Conservation (phyloP, 768 basidiomycete genomes). For the Auricularia sp. region DNA sequence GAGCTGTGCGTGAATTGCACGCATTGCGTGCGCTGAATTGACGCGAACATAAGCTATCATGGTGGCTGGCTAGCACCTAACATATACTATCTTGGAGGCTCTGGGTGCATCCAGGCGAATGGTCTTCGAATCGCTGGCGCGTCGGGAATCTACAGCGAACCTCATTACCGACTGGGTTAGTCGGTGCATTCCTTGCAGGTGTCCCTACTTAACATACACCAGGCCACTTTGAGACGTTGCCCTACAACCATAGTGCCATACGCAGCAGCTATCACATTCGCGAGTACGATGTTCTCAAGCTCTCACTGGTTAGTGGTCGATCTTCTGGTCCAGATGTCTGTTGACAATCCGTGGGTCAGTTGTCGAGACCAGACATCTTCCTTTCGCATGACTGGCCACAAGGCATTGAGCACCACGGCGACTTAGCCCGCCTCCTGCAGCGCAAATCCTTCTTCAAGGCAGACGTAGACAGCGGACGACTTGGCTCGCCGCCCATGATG, state of each 20-base stretch:
- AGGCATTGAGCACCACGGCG: constrained; percentile 72
- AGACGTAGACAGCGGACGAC: constrained; percentile 54
- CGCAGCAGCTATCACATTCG: constrained; percentile 87
- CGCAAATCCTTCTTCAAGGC: constrained; percentile 68
- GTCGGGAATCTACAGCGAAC: constrained; percentile 80
- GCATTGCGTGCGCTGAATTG: neutral
- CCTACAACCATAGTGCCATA: constrained; percentile 63
- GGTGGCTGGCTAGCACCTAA: constrained; percentile 96
- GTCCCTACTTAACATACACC: neutral
- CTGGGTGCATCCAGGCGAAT: constrained; percentile 80
- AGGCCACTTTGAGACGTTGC: constrained; percentile 71
- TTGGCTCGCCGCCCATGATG: constrained; percentile 85
- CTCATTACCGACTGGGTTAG: constrained; percentile 58
- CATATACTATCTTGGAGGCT: constrained; percentile 91
- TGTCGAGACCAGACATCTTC: constrained; percentile 61
- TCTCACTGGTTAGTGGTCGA: constrained; percentile 40
- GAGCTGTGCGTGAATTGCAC: constrained; percentile 55
- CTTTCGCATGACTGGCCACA: constrained; percentile 97
- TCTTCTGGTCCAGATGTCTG: neutral
- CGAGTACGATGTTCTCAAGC: constrained; percentile 68
- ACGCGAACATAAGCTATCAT: constrained; percentile 53
- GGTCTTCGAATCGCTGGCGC: constrained; percentile 83
- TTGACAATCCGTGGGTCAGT: constrained; percentile 21
- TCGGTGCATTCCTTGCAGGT: neutral
- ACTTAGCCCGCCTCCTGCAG: constrained; percentile 51